These are phyloP conservation scores for Hemileia vastatrix DNA, from an alignment of 1,284 basidiomycete genomes.

Conservation along the genomic window DNA sequence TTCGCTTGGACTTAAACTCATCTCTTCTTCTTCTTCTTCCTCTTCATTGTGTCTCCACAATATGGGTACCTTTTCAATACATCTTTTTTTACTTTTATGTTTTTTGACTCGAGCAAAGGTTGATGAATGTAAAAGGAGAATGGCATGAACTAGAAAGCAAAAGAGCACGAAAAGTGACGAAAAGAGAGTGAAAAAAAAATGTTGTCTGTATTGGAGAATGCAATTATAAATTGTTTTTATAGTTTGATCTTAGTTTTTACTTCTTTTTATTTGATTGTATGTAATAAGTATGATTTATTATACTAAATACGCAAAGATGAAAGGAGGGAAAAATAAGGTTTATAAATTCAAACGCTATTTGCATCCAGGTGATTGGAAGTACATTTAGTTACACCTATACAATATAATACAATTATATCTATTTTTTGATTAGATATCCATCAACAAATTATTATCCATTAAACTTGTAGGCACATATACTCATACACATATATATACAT, in stretches of 20 bases:
- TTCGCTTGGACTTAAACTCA: neutral
- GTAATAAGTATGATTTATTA: neutral
- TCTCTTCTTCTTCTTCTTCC: neutral
- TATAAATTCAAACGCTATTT: neutral
- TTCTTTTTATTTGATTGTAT: neutral
- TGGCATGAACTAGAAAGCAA: slow-evolving; percentile 43
- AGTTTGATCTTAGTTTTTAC: neutral
- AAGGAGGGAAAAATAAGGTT: neutral
- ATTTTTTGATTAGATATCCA: neutral
- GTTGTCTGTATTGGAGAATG: too few relatives aligned
- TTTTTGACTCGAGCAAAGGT: slow-evolving; percentile 14
- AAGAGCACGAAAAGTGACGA: slow-evolving; percentile 9
- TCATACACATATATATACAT: neutral
- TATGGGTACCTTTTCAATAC: too few relatives aligned
- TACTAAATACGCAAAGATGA: neutral
- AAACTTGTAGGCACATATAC: neutral
- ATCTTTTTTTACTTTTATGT: neutral
- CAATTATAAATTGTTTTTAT: neutral
- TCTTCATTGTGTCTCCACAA: too few relatives aligned
- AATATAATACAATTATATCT: neutral
- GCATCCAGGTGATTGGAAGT: neutral
- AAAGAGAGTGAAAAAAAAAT: neutral
- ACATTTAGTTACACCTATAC: neutral
- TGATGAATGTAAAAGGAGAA: slow-evolving; percentile 38
- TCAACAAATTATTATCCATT: neutral